These are phyloP conservation scores for Leccinum subatratum DNA, from an alignment of 1,284 basidiomycete species.

Conservation along the genomic window DNA sequence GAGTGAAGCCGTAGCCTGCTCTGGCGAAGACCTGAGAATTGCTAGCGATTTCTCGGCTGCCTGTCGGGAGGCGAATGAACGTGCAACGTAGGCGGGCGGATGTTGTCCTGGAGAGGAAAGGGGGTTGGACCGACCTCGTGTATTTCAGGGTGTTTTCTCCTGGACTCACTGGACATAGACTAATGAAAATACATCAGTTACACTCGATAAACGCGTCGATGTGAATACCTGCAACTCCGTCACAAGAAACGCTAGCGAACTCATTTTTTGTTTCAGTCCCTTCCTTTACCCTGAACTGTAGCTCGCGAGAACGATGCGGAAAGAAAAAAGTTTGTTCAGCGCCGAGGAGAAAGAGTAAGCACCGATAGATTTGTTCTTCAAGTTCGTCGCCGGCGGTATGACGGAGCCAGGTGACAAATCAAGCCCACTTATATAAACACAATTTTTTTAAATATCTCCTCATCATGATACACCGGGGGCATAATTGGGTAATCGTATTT, in stretches of 20 bases:
- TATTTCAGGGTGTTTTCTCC: constrained; percentile 77
- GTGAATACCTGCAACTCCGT: constrained; percentile 48
- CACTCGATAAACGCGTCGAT: background rate
- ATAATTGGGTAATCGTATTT: no score
- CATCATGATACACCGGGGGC: no score
- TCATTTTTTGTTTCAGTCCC: constrained; percentile 35
- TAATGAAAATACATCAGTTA: constrained; percentile 29
- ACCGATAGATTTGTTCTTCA: no score
- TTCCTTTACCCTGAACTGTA: background rate
- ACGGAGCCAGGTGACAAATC: no score
- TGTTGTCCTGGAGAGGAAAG: background rate
- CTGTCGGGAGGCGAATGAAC: constrained; percentile 31
- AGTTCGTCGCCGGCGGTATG: no score
- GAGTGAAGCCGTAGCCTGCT: constrained; percentile 59
- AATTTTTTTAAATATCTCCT: no score
- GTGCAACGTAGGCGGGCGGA: background rate
- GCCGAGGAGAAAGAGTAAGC: no score
- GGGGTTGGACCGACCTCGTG: constrained; percentile 53
- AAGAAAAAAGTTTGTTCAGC: background rate
- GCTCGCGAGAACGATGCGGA: background rate
- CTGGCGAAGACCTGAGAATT: constrained; percentile 70
- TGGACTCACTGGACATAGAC: constrained; percentile 75
- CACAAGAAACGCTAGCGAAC: constrained; percentile 50
- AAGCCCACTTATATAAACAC: background rate
- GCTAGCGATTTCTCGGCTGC: constrained; percentile 83